phyloP scores from a whole-genome alignment of 768 basidiomycete genomes.

The Macrolepiota fuliginosa region DNA sequence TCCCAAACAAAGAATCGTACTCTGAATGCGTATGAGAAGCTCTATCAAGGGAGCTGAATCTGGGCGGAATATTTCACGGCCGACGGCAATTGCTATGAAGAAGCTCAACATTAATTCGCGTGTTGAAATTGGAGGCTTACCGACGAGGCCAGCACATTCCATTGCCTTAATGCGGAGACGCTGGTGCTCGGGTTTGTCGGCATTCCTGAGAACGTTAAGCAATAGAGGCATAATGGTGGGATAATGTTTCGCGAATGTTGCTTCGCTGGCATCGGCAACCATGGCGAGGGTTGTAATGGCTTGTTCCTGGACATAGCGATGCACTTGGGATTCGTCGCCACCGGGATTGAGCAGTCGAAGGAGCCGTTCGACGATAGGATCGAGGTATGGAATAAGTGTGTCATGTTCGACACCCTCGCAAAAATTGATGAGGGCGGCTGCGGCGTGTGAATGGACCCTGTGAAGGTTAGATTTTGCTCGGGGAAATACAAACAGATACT shows the following conservation, averaged over 20 bases:
- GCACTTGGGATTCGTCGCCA: constrained; percentile 38
- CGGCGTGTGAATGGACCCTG: constrained; percentile 86
- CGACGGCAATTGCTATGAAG: constrained; percentile 76
- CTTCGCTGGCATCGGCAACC: constrained; percentile 84
- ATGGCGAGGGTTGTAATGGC: constrained; percentile 86
- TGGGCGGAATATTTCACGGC: constrained; percentile 71
- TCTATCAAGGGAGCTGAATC: constrained; percentile 74
- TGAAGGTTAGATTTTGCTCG: not conserved
- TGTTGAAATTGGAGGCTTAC: constrained; percentile 36
- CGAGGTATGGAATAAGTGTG: constrained; percentile 73
- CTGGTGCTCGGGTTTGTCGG: constrained; percentile 62
- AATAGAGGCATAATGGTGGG: constrained; percentile 78
- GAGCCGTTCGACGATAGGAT: constrained; percentile 73
- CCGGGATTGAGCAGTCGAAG: constrained; percentile 62
- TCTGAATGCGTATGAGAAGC: constrained; percentile 74
- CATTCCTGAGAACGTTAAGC: constrained; percentile 71
- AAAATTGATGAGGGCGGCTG: constrained; percentile 87
- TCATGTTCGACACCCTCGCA: constrained; percentile 82
- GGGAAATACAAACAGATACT: constrained; percentile 7
- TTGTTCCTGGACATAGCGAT: constrained; percentile 82
- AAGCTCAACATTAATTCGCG: not conserved
- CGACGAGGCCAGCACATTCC: constrained; percentile 88
- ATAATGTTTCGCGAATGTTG: constrained; percentile 79
- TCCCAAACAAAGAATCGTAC: constrained; percentile 36
- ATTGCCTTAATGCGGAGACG: constrained; percentile 81